Conservation (phyloP, 1,284 basidiomycete species). For the Athelia psychrophila region DNA sequence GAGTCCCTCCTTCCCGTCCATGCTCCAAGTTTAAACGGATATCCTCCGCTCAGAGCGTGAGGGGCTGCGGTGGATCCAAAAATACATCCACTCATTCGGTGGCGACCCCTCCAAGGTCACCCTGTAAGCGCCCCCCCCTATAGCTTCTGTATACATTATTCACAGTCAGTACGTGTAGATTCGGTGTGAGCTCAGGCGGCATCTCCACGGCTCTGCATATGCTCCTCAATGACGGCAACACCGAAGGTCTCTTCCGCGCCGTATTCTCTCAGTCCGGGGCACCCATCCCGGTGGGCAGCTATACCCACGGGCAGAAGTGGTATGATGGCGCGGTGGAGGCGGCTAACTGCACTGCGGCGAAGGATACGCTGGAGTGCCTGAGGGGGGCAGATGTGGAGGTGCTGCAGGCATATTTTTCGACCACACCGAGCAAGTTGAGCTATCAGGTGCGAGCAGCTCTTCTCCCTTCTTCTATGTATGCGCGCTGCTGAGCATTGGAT, state of each 20-base stretch:
- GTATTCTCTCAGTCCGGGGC: conserved; percentile 36
- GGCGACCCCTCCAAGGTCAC: conserved; percentile 36
- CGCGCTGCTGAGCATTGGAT: neutral
- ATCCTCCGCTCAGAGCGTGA: conserved; percentile 18
- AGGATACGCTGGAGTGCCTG: conserved; percentile 37
- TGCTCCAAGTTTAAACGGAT: neutral
- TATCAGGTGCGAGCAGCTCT: conserved; percentile 27
- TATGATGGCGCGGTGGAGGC: conserved; percentile 30
- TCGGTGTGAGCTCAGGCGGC: conserved; percentile 8
- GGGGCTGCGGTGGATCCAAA: conserved; percentile 44
- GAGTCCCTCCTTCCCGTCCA: conserved; percentile 1
- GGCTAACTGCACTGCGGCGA: conserved; percentile 24
- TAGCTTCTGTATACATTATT: neutral
- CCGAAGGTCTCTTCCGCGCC: conserved; percentile 29
- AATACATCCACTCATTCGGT: conserved; percentile 41
- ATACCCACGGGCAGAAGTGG: conserved; percentile 24
- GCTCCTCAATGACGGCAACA: conserved; percentile 26
- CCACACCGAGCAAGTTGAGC: conserved; percentile 20
- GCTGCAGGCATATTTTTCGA: conserved; percentile 28
- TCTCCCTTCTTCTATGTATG: neutral
- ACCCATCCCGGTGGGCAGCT: conserved; percentile 26
- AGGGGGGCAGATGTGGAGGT: conserved; percentile 25
- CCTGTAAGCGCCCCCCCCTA: conserved; percentile 19
- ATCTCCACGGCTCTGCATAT: conserved; percentile 21
- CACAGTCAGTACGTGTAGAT: neutral